Evolutionary conservation across 1,139 yeast genomes (phyloP), one percentile per base, ranked within the genome.

Genomic region (Hanseniaspora gamundiae): DNA sequence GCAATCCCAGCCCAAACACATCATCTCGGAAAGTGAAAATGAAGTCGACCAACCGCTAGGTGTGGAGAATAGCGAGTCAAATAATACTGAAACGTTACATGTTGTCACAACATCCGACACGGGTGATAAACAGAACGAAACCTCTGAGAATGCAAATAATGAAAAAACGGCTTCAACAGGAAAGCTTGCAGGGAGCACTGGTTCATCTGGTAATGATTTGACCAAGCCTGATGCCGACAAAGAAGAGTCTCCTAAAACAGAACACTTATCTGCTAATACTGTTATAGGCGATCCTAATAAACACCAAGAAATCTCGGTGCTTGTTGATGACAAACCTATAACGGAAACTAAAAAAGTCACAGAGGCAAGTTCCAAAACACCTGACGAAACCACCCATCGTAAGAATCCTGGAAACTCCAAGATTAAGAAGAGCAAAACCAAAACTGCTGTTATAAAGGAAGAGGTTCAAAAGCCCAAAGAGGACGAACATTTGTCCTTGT

Each of bases 401-500:
- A n/a, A n/a, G n/a, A n/a, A n/a, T n/a, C n/a, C n/a, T n/a, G n/a
- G n/a, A n/a, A n/a, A n/a, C n/a, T 19, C 42, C 42, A 29, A 41
- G 40, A 19, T 44, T 29, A 35, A 45, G n/a, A n/a, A n/a, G n/a
- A n/a, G 35, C 16, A 38, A 46, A 38, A 49, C 44, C 40, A 38
- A 46, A 14, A 8, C 21, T 7, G 1, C 28, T 2, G n/a, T 13
- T 4, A 35, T 35, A 47, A 47, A 52, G 44, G 48, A 52, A 39
- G 51, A 49, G 35, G 48, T 43, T 19, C 52, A 47, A 39, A 51
- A 52, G 35, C 52, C 48, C 43, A 55, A 53, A 39, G 49, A 47
- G 14, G 59, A 57, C 21, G 76, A 70, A 42, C 76, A 75, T 52
- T 55, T 58, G 14, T 81, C 91, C 0, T 80, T 87, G 0, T 81